Evolutionary conservation across 345 rosid species (phyloP), one percentile per base, ranked within the genome.

Genomic region (Sisymbrium altissimum): DNA sequence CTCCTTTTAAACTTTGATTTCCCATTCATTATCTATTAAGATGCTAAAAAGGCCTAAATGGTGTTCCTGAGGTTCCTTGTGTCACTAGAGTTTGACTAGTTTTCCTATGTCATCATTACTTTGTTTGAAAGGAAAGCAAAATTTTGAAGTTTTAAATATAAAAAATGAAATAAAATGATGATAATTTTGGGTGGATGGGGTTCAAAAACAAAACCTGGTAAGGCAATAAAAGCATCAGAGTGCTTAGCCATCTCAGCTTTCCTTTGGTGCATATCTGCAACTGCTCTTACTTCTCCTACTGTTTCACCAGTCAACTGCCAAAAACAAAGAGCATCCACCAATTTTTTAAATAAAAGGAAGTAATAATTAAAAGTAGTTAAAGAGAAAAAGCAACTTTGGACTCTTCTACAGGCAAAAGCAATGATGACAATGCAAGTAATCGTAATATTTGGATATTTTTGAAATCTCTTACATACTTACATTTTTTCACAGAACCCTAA

Each of bases 231-330:
- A 74, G 96, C 99, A 86, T 95, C 99, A 74, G 99, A 95, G 83
- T 90, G 99, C 89, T 90, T 95, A 73, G 99, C 97, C 97, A 95
- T 95, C 91, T 95, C 99, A 46, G 97, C 98, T 79, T 95, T 95
- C 79, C 99, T 88, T 85, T 95, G 98, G 76, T 95, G 99, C 99
- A 95, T 95, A 76, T 82, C 99, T 73, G 98, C 96, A 61, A 95
- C 97, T 68, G 99, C 99, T 86, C 91, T 95, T 83, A 95, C 98
- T 84, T 95, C 99, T 81, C 99, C 97, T 55, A 95, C 97, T 78
- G 99, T 95, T 83, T 87, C 96, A 78, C 99, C 99, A 85, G 99
- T 95, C 84, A 95, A 81, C 99, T 95, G 88, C 83, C 75, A 81
- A 59, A 70, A 75, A 68, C 53, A 66, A 67, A 66, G 56, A 54